These are phyloP conservation scores for Colletotrichum sansevieriae DNA, from an alignment of 2,329 filamentous ascomycete genomes.

Conservation along the genomic window DNA sequence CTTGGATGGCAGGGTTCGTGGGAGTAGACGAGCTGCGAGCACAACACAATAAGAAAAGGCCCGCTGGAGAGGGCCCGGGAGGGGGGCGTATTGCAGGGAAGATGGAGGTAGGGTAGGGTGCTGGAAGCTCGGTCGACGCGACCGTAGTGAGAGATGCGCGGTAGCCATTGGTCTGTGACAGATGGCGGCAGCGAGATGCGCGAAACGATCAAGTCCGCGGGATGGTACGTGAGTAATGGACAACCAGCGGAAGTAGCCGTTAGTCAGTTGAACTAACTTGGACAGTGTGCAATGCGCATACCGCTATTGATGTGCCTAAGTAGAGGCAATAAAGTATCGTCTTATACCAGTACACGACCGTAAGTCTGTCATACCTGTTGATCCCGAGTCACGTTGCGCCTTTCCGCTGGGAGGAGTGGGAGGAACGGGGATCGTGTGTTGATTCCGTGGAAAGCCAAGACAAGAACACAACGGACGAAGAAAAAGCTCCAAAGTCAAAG, in stretches of 20 bases:
- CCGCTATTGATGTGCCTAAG: too few species aligned
- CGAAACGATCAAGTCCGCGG: conserved; percentile 13
- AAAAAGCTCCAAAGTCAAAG: conserved; percentile 24
- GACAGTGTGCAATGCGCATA: too few species aligned
- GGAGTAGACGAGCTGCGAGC: background rate
- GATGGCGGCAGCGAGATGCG: conserved; percentile 20
- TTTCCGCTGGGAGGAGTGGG: conserved; percentile 40
- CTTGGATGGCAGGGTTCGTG: conserved; percentile 20
- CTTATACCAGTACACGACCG: background rate
- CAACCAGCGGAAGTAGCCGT: too few species aligned
- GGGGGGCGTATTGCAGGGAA: conserved; percentile 23
- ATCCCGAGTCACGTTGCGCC: background rate
- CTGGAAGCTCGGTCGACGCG: conserved; percentile 32
- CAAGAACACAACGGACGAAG: conserved; percentile 40
- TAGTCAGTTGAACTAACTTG: too few species aligned
- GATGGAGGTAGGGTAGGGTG: conserved; percentile 32
- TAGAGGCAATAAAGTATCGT: too few species aligned
- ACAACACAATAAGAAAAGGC: conserved; percentile 26
- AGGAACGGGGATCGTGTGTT: conserved; percentile 34
- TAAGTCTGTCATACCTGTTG: background rate
- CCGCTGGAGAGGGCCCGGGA: conserved; percentile 25
- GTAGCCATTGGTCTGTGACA: conserved; percentile 5
- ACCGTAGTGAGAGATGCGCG: conserved; percentile 16
- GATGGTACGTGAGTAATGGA: background rate
- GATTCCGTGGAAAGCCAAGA: conserved; percentile 34